These are phyloP conservation scores for Phytophthora litchii DNA, from an alignment of 352 stramenopile genomes.

Conservation along the genomic window DNA sequence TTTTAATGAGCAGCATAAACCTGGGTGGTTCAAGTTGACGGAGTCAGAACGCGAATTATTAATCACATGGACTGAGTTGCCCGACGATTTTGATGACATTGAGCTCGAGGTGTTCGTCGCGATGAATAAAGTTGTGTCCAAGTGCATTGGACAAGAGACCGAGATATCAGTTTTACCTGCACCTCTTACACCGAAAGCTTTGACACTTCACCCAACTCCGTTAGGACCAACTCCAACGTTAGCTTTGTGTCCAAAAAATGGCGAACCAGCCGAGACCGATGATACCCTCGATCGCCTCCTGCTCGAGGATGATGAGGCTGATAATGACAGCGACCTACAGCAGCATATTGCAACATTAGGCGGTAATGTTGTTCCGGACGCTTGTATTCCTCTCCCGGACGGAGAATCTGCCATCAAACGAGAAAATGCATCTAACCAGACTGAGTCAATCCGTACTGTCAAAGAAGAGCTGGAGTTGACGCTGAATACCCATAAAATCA, in stretches of 20 bases:
- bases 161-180: background rate
- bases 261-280: constrained; percentile 6
- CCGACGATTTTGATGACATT: constrained; percentile 31
- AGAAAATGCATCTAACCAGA: background rate
- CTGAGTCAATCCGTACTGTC: background rate
- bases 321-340: background rate
- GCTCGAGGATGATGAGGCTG: constrained; percentile 22
- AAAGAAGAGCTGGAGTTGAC: constrained; percentile 1
- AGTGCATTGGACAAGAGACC: background rate
- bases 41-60: constrained; percentile 17
- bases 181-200: constrained; percentile 1
- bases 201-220: background rate
- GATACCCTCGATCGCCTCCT: constrained; percentile 20
- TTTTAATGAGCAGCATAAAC: constrained; percentile 20
- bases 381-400: background rate
- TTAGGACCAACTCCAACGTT: constrained; percentile 1
- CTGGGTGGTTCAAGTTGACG: constrained; percentile 33
- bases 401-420: background rate
- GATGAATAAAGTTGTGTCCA: constrained; percentile 7
- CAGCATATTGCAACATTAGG: background rate
- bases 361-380: background rate
- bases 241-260: constrained; percentile 2
- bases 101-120: constrained; percentile 17
- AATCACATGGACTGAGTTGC: constrained; percentile 18
- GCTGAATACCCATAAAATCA: background rate